Evolutionary conservation across 2,329 filamentous ascomycete species (phyloP), one percentile per base, ranked within the genome.

Genomic region (Piedraia hortae): DNA sequence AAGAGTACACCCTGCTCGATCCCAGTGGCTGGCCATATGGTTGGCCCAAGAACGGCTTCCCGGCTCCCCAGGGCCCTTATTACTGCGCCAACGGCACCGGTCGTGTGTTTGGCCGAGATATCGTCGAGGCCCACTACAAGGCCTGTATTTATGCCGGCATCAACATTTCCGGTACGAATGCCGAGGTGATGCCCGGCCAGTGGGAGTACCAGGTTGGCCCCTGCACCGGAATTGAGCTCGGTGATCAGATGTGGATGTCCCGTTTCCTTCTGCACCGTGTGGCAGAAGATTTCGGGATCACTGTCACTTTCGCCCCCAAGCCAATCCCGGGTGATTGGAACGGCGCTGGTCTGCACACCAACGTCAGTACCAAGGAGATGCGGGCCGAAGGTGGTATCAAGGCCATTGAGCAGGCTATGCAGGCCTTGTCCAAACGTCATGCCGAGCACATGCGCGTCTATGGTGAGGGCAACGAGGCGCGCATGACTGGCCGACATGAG

Each of bases 181-280:
- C 85, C 34, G 85, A 97, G 62, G 85, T 97, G 43, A 89, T 91
- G 74, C 73, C 78, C 32, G 78, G 73, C 28, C 82, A 91, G 53
- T 93, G 82, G 82, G 82, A 93, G 50, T 91, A 75, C 66, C 82
- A 91, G 48, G 74, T 91, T 39, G 82, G 82, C 26, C 82, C 82
- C 32, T 89, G 75, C 52, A 50, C 56, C 24, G 82, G 78, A 32
- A 91, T 91, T 39, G 56, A 34, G 69, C 68, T 93, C 60, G 85
- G 85, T 48, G 85, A 97, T 50, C 69, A 93, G 44, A 75, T 97
- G 40, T 93, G 82, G 85, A 59, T 90, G 41, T 73, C 74, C 33
- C 71, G 75, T 34, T 88, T 78, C 63, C 59, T 88, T 38, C 71
- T 88, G 34, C 62, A 73, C 60, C 73, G 80, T 34, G 73, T 93